A percentile compares a stretch with the other conserved stretches of the same genome.
These are phyloP conservation scores for Talaromyces albobiverticillius DNA, from an alignment of 2,329 filamentous ascomycete genomes.

Conservation along the genomic window DNA sequence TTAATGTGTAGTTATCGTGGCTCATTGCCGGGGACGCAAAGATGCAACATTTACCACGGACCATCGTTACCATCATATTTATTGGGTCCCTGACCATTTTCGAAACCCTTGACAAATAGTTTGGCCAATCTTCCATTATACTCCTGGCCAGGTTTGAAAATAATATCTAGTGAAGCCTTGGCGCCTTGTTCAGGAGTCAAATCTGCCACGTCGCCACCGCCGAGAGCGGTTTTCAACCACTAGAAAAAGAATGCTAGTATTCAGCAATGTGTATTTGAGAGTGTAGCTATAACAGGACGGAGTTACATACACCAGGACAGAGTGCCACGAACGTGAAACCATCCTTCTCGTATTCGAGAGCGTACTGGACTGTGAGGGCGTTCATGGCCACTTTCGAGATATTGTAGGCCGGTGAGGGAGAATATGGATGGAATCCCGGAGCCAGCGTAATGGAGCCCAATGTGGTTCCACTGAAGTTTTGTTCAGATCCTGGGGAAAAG, in stretches of 20 bases:
- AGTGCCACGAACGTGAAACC: constrained; percentile 21
- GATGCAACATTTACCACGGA: background rate
- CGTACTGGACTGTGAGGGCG: constrained; percentile 42
- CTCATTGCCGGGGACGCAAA: too few relatives aligned
- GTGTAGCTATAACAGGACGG: too few relatives aligned
- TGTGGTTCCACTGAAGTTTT: constrained; percentile 36
- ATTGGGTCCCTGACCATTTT: background rate
- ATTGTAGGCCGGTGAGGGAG: constrained; percentile 41
- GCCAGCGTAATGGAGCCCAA: constrained; percentile 39
- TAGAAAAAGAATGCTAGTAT: background rate
- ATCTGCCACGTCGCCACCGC: constrained; percentile 31
- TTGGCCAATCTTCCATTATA: background rate
- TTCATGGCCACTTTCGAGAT: constrained; percentile 50
- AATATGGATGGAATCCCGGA: constrained; percentile 15
- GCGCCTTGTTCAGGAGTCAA: constrained; percentile 15
- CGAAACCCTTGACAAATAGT: background rate
- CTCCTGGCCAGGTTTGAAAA: background rate
- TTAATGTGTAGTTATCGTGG: too few relatives aligned
- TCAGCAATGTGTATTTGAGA: background rate
- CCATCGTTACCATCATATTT: background rate
- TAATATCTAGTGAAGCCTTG: background rate
- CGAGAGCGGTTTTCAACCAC: constrained; percentile 39
- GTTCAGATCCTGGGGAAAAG: too few relatives aligned
- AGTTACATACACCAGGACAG: constrained; percentile 43
- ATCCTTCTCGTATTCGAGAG: constrained; percentile 26